Evolutionary conservation across 441 rosid species (phyloP).

Genomic region (Mallotus japonicus): DNA sequence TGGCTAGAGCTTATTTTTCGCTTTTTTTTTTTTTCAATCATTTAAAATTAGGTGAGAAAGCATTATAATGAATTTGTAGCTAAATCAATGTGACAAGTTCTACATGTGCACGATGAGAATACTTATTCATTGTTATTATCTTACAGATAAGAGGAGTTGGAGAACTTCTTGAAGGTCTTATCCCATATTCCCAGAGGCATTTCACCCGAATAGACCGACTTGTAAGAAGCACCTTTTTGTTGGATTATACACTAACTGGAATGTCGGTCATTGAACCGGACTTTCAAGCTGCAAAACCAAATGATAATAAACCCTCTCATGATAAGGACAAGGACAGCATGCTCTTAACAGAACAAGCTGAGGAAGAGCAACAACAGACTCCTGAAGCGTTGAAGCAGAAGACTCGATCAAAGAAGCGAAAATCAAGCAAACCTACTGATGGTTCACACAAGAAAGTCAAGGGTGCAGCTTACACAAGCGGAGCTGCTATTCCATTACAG

Average conservation of each 20-base stretch:
- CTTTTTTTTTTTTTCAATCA: neutral
- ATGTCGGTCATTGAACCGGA: constrained; percentile 84
- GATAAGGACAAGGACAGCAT: constrained; percentile 11
- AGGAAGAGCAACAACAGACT: constrained; percentile 21
- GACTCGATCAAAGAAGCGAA: constrained; percentile 55
- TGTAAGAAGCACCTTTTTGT: constrained; percentile 76
- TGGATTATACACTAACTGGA: constrained; percentile 79
- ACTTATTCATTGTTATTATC: neutral
- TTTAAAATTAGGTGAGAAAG: neutral
- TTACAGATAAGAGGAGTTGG: constrained; percentile 73
- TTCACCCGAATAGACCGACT: constrained; percentile 85
- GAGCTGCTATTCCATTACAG: constrained; percentile 10
- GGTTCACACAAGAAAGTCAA: constrained; percentile 62
- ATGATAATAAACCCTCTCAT: constrained; percentile 16
- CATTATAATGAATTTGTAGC: neutral
- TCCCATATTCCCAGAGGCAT: constrained; percentile 90
- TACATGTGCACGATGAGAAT: neutral
- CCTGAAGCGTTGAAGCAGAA: constrained; percentile 26
- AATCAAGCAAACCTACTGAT: constrained; percentile 49
- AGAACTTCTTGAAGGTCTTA: constrained; percentile 86
- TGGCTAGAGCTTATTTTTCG: constrained; percentile 4
- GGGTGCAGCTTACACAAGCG: constrained; percentile 17
- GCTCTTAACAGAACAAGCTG: constrained; percentile 11
- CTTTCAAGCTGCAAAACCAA: constrained; percentile 22
- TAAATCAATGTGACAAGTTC: neutral